Conservation (phyloP, 345 rosid genomes). For the Sapria himalayana region DNA sequence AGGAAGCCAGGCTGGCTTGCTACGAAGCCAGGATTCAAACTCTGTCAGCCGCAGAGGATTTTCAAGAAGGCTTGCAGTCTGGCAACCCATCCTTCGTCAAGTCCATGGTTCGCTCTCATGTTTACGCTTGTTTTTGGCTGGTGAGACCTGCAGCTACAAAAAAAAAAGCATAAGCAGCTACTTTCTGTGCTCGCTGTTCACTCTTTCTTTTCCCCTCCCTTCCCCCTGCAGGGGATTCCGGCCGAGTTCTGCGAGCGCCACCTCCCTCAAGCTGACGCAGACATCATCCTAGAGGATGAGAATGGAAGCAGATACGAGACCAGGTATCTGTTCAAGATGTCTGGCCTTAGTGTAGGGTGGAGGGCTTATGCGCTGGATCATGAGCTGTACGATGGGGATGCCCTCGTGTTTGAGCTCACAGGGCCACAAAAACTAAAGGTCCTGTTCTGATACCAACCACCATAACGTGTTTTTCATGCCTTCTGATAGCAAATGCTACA, state of each 20-base stretch:
- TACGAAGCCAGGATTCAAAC: conserved; percentile 21
- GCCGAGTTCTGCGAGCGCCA: conserved; percentile 15
- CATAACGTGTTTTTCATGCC: no score
- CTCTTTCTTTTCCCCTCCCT: neutral
- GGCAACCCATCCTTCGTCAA: conserved; percentile 33
- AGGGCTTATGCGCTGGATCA: conserved; percentile 26
- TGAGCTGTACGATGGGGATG: conserved; percentile 29
- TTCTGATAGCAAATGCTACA: no score
- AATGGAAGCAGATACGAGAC: conserved; percentile 14
- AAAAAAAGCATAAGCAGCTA: neutral
- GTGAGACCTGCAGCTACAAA: conserved; percentile 12
- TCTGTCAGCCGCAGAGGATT: conserved; percentile 21
- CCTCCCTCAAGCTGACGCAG: conserved; percentile 13
- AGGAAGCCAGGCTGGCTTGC: conserved; percentile 26
- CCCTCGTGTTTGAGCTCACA: conserved; percentile 21
- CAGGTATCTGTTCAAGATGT: conserved; percentile 10
- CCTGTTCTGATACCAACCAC: no score
- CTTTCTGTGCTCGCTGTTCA: neutral
- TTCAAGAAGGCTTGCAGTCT: conserved; percentile 17
- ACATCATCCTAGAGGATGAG: conserved; percentile 19
- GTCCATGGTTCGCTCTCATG: conserved; percentile 56
- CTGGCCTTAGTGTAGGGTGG: conserved; percentile 37
- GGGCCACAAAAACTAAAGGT: conserved; percentile 19
- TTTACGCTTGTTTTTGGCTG: conserved; percentile 58
- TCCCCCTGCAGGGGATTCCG: conserved; percentile 20